These are phyloP conservation scores for Elasticomyces elasticus DNA, from an alignment of 495 filamentous ascomycete species.

Conservation along the genomic window DNA sequence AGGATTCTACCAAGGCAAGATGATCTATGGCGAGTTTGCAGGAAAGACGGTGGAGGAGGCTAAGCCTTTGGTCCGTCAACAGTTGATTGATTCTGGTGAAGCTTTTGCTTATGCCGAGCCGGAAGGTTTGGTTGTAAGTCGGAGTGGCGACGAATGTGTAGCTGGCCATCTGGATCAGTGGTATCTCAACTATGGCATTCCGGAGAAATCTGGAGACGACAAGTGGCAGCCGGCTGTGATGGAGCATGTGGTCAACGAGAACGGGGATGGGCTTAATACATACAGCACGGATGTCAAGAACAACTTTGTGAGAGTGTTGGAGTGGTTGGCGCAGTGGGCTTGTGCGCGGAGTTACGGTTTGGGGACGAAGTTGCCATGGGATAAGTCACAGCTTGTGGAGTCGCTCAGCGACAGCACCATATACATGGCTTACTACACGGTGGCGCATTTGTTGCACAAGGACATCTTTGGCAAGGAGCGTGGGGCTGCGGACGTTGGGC, in stretches of 20 bases:
- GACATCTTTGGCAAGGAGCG: constrained; percentile 67
- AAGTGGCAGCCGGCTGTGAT: constrained; percentile 67
- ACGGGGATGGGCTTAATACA: constrained; percentile 54
- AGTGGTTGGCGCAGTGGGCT: constrained; percentile 93
- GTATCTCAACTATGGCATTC: constrained; percentile 81
- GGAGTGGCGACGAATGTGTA: constrained; percentile 82
- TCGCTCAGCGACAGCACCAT: constrained; percentile 80
- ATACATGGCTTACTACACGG: constrained; percentile 96
- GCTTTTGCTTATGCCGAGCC: constrained; percentile 92
- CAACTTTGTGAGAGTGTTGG: constrained; percentile 69
- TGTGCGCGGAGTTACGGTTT: constrained; percentile 86
- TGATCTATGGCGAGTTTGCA: constrained; percentile 81
- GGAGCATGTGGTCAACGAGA: constrained; percentile 58
- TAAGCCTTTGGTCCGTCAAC: constrained; percentile 74
- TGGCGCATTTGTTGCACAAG: constrained; percentile 75
- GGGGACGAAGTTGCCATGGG: constrained; percentile 94
- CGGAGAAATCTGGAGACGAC: constrained; percentile 52
- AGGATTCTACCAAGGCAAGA: constrained; percentile 92
- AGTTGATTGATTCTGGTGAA: constrained; percentile 66
- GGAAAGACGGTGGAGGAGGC: constrained; percentile 74
- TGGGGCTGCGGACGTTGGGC: constrained; percentile 55
- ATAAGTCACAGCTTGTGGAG: constrained; percentile 72
- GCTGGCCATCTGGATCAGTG: constrained; percentile 92
- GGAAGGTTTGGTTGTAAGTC: constrained; percentile 73
- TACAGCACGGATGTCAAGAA: constrained; percentile 72